Evolutionary conservation across 2,329 filamentous ascomycete genomes (phyloP).

Genomic region (Alternaria viburni): DNA sequence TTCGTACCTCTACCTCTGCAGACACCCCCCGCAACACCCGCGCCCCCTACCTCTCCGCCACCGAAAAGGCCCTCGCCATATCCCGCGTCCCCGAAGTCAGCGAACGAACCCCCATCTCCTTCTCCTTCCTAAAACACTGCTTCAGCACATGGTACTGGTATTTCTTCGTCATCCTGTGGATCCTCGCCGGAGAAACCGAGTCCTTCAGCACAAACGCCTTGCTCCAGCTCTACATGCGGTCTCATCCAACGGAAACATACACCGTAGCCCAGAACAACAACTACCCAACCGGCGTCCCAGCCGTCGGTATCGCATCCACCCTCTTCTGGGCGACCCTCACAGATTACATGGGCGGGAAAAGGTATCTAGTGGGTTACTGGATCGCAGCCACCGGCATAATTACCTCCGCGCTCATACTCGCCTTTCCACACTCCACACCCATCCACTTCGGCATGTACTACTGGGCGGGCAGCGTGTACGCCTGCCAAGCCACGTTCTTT

Average conservation of each 20-base stretch:
- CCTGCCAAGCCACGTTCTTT: slow-evolving; percentile 76
- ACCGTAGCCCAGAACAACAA: slow-evolving; percentile 60
- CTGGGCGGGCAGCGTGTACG: slow-evolving; percentile 73
- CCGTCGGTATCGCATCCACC: slow-evolving; percentile 62
- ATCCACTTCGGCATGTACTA: slow-evolving; percentile 71
- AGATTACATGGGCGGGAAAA: slow-evolving; percentile 67
- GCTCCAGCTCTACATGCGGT: slow-evolving; percentile 58
- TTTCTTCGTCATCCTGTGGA: slow-evolving; percentile 71
- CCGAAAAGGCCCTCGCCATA: slow-evolving; percentile 53
- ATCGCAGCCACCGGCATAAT: slow-evolving; percentile 69
- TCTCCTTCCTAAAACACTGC: slow-evolving; percentile 61
- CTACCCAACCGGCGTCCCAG: slow-evolving; percentile 60
- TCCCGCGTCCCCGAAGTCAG: slow-evolving; percentile 53
- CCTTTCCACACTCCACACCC: slow-evolving; percentile 57
- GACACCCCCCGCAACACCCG: slow-evolving; percentile 50
- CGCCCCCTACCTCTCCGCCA: slow-evolving; percentile 51
- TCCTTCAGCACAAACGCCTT: slow-evolving; percentile 71
- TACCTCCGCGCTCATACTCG: slow-evolving; percentile 68
- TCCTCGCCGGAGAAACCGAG: slow-evolving; percentile 74
- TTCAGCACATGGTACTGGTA: slow-evolving; percentile 69
- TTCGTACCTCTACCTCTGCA: neutral
- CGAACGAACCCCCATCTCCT: slow-evolving; percentile 54
- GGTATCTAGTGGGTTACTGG: slow-evolving; percentile 65
- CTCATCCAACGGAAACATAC: slow-evolving; percentile 54
- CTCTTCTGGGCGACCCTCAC: slow-evolving; percentile 74